Conservation (phyloP, 2,329 filamentous ascomycete species). For the Furcasterigmium furcatum region DNA sequence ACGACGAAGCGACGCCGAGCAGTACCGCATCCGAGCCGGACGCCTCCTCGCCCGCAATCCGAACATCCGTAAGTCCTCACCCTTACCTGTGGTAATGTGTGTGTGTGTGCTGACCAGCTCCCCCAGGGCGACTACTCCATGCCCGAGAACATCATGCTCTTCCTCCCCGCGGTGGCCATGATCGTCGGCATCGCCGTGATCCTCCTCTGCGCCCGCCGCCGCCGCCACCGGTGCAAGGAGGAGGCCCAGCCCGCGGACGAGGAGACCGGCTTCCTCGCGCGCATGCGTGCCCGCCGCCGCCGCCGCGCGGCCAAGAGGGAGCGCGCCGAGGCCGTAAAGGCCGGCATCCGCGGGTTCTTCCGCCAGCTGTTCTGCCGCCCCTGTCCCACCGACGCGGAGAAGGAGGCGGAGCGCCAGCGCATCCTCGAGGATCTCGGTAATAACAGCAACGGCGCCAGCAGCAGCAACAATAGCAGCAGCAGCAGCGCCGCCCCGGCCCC, state of each 20-base stretch:
- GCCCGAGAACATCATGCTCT: not conserved
- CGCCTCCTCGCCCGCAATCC: no score
- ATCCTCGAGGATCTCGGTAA: not conserved
- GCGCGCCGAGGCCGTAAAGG: not conserved
- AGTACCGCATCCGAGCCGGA: no score
- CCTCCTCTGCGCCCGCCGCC: constrained; percentile 3
- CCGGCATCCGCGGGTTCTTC: constrained; percentile 1
- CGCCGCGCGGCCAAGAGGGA: not conserved
- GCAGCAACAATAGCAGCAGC: no score
- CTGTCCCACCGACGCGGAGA: not conserved
- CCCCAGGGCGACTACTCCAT: no score
- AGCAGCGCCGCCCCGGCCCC: not conserved
- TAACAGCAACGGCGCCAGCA: no score
- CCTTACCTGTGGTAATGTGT: no score
- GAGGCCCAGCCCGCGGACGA: not conserved
- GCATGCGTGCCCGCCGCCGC: not conserved
- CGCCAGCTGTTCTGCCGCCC: not conserved
- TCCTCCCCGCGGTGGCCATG: not conserved
- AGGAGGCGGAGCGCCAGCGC: not conserved
- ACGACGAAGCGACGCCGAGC: no score
- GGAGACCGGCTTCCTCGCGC: not conserved
- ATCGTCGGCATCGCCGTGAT: constrained; percentile 17
- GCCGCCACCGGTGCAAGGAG: not conserved
- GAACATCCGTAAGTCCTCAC: no score
- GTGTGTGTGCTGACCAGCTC: no score